A percentile compares a stretch with the other conserved stretches of the same genome.
phyloP scores from a whole-genome alignment of 139 green algal species.

The Mesotaenium endlicherianum region DNA sequence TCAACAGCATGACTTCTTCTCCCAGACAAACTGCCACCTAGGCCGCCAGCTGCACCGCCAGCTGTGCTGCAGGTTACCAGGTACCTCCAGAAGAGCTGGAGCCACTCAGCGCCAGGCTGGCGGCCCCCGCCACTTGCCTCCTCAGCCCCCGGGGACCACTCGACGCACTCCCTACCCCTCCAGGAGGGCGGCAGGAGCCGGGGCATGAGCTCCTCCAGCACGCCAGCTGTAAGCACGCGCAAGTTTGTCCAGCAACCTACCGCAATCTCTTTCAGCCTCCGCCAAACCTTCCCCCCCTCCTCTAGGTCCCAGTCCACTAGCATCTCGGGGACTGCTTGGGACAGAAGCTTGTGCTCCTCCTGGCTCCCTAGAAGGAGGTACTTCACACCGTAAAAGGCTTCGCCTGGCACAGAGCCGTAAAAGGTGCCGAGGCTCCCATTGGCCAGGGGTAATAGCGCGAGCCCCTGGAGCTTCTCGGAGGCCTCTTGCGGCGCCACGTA shows the following conservation, averaged over 20 bases:
- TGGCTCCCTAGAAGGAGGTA: neutral
- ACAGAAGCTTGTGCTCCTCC: slow-evolving; percentile 5
- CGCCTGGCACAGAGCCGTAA: too few relatives aligned
- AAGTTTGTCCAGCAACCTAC: slow-evolving; percentile 37
- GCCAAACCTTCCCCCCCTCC: neutral
- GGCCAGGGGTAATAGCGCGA: slow-evolving; percentile 63
- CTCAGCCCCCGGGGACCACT: slow-evolving; percentile 12
- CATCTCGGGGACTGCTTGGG: neutral
- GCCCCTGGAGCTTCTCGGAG: slow-evolving; percentile 51
- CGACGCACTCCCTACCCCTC: slow-evolving; percentile 44
- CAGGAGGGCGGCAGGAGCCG: slow-evolving; percentile 59
- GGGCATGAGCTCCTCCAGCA: slow-evolving; percentile 54
- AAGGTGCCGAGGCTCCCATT: slow-evolving; percentile 52
- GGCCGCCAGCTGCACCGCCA: neutral
- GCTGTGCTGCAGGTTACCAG: slow-evolving; percentile 25
- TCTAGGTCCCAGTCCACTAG: slow-evolving; percentile 12
- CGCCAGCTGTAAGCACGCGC: slow-evolving; percentile 23
- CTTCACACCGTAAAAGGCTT: too few relatives aligned
- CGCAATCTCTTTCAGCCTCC: neutral
- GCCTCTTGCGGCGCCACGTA: slow-evolving; percentile 50
- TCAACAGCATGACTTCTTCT: too few relatives aligned
- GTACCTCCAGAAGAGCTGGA: slow-evolving; percentile 49
- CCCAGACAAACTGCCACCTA: too few relatives aligned
- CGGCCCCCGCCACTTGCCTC: neutral
- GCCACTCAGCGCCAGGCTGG: slow-evolving; percentile 18